A percentile compares a stretch with the other conserved stretches of the same genome.
phyloP scores from a whole-genome alignment of 176 grass and related monocot species.

The Ampelocalamus luodianensis region DNA sequence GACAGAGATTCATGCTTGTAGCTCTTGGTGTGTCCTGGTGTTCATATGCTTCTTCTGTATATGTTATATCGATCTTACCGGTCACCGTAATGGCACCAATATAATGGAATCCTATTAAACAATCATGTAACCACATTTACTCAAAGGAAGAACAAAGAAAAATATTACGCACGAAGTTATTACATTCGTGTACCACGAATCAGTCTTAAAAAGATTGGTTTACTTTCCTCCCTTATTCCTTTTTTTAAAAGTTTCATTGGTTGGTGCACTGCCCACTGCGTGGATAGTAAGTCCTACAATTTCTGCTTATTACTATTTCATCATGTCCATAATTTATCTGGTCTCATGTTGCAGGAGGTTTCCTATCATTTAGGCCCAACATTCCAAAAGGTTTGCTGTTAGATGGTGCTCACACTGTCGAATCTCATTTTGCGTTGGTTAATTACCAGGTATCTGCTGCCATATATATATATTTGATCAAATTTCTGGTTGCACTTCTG shows the following conservation, averaged over 20 bases:
- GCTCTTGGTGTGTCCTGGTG: constrained; percentile 5
- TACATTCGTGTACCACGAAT: neutral
- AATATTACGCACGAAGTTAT: neutral
- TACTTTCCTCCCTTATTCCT: neutral
- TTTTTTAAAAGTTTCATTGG: constrained; percentile 5
- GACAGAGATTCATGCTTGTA: constrained; percentile 8
- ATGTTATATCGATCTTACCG: neutral
- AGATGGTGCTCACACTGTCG: constrained; percentile 74
- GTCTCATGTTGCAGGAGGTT: constrained; percentile 72
- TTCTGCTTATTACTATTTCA: constrained; percentile 9
- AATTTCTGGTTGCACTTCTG: constrained; percentile 1
- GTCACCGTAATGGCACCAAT: neutral
- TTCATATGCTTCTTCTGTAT: constrained; percentile 21
- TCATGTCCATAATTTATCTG: constrained; percentile 20
- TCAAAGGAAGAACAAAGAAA: neutral
- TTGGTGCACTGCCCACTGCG: constrained; percentile 13
- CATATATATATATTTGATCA: neutral
- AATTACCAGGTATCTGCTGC: constrained; percentile 78
- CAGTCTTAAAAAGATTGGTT: neutral
- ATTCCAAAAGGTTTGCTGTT: constrained; percentile 87
- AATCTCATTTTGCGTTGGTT: constrained; percentile 85
- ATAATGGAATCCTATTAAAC: constrained; percentile 1
- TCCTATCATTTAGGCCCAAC: constrained; percentile 83
- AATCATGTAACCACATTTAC: constrained; percentile 25
- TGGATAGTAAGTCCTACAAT: neutral